Evolutionary conservation across 2,329 filamentous ascomycete genomes (phyloP).

Genomic region (Neurospora sp.): DNA sequence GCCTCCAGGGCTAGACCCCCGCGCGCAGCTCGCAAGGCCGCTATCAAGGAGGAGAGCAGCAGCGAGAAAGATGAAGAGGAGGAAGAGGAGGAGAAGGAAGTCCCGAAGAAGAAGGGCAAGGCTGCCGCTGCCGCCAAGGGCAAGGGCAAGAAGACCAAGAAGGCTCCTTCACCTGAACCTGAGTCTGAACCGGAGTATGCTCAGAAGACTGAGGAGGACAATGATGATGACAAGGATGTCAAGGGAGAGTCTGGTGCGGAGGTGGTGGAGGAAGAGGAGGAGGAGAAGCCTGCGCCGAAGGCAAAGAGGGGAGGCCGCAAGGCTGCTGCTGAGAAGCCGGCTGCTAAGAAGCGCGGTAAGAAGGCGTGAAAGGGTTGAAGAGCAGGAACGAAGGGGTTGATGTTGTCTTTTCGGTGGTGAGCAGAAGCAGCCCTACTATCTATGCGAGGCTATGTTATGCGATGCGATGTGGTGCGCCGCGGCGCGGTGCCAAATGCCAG

Average conservation of each 20-base stretch:
- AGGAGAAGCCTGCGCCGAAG: slow-evolving; percentile 7
- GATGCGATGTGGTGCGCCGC: background rate
- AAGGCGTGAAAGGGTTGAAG: slow-evolving; percentile 5
- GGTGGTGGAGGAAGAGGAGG: slow-evolving; percentile 5
- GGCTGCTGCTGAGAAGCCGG: slow-evolving; percentile 1
- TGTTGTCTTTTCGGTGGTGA: background rate
- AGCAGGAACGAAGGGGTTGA: background rate
- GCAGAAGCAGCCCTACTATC: background rate
- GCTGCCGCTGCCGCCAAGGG: background rate
- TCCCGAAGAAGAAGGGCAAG: slow-evolving; percentile 1
- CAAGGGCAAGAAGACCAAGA: slow-evolving; percentile 2
- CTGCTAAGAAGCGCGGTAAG: slow-evolving; percentile 8
- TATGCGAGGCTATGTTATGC: background rate
- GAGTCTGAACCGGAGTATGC: slow-evolving; percentile 2
- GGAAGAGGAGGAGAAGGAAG: slow-evolving; percentile 1
- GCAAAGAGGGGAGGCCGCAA: slow-evolving; percentile 8
- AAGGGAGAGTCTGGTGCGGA: slow-evolving; percentile 2
- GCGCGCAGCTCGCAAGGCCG: background rate
- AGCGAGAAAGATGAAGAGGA: slow-evolving; percentile 5
- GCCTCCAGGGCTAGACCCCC: background rate
- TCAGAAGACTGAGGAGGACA: background rate
- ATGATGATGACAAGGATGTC: background rate
- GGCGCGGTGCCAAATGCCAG: background rate
- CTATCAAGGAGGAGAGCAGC: slow-evolving; percentile 3
- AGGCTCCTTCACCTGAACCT: slow-evolving; percentile 2